Conservation (phyloP, 2,329 filamentous ascomycete genomes). For the Pestalotiopsis sp. region DNA sequence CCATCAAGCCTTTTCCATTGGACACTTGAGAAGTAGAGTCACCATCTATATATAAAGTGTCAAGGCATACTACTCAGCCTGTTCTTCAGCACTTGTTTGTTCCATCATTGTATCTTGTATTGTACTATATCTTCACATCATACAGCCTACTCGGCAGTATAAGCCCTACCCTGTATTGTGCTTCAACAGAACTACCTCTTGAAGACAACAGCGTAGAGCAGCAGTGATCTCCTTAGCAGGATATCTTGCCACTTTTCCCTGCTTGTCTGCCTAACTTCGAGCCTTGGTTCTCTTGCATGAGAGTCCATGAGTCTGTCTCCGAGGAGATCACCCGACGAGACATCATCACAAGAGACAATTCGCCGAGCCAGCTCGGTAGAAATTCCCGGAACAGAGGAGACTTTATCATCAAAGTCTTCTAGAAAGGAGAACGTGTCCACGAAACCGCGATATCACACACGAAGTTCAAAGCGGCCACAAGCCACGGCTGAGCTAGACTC, state of each 20-base stretch:
- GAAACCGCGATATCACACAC: conserved; percentile 19
- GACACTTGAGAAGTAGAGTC: neutral
- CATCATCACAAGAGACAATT: conserved; percentile 17
- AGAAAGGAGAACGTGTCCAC: neutral
- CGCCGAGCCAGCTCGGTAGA: neutral
- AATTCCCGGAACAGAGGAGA: neutral
- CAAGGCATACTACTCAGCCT: neutral
- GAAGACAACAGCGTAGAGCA: neutral
- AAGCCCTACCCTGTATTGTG: neutral
- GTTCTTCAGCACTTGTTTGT: neutral
- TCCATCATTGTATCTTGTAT: neutral
- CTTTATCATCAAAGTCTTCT: neutral
- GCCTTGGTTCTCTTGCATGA: neutral
- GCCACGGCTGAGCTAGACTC: conserved; percentile 11
- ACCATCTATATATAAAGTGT: neutral
- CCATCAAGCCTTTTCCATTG: neutral
- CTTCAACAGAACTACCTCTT: neutral
- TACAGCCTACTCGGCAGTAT: neutral
- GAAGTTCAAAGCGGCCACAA: conserved; percentile 5
- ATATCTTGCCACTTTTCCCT: neutral
- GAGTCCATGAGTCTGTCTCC: conserved; percentile 12
- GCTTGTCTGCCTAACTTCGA: neutral
- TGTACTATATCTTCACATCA: neutral
- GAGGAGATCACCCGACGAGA: neutral
- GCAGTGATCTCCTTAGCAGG: neutral